A percentile compares a stretch with the other conserved stretches of the same genome.
Conservation (phyloP, 2,329 filamentous ascomycete genomes). For the Herpotrichia juniperi region DNA sequence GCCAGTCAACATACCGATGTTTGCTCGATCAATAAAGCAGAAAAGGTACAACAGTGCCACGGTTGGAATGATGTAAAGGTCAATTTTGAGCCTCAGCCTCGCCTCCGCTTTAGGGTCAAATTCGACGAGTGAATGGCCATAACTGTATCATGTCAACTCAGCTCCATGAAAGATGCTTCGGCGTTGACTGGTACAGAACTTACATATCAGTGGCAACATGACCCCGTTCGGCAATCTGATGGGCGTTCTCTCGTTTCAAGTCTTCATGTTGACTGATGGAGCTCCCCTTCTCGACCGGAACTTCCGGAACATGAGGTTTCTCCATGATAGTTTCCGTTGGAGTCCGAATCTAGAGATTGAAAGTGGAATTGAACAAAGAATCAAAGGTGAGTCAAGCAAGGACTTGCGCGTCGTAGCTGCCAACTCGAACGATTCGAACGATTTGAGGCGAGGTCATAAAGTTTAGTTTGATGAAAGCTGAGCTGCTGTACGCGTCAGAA, state of each 20-base stretch:
- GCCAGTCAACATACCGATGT: slow-evolving; percentile 61
- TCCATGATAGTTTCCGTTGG: slow-evolving; percentile 4
- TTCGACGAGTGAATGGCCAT: slow-evolving; percentile 36
- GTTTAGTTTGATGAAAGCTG: background rate
- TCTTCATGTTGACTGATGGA: slow-evolving; percentile 33
- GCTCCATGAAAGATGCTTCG: background rate
- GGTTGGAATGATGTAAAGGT: slow-evolving; percentile 69
- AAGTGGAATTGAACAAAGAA: background rate
- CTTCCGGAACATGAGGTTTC: background rate
- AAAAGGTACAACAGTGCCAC: slow-evolving; percentile 72
- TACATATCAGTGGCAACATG: slow-evolving; percentile 41
- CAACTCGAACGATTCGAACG: background rate
- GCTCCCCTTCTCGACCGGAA: slow-evolving; percentile 19
- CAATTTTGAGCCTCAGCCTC: slow-evolving; percentile 67
- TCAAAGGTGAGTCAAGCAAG: background rate
- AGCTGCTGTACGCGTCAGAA: background rate
- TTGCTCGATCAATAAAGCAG: slow-evolving; percentile 77
- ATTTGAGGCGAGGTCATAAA: background rate
- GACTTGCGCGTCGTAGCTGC: background rate
- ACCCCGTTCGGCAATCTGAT: slow-evolving; percentile 32
- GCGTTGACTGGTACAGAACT: slow-evolving; percentile 1
- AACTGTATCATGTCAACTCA: slow-evolving; percentile 25
- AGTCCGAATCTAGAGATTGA: background rate
- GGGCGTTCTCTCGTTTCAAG: slow-evolving; percentile 30
- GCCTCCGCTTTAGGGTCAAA: slow-evolving; percentile 65